Conservation (phyloP, 768 basidiomycete species). For the Suillus sp. region DNA sequence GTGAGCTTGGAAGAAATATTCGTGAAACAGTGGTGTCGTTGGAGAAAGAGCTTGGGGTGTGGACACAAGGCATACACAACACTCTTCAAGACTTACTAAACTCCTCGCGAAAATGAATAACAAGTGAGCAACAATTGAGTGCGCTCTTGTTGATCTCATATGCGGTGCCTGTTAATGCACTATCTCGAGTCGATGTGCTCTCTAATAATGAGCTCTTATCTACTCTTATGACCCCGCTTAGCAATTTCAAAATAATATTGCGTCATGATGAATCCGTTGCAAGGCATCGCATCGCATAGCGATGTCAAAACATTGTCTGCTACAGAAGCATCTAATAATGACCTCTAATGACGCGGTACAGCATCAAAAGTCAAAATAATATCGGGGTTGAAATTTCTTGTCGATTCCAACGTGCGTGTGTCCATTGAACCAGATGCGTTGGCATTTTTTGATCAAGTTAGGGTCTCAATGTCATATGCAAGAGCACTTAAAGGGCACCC, state of each 20-base stretch:
- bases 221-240: not conserved
- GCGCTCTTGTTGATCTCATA: not conserved
- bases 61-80: constrained; percentile 64
- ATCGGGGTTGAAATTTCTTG: not conserved
- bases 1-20: constrained; percentile 65
- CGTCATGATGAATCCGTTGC: not conserved
- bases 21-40: constrained; percentile 58
- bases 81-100: constrained; percentile 45
- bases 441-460: not conserved
- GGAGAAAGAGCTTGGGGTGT: constrained; percentile 74
- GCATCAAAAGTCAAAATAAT: not conserved
- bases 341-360: not conserved
- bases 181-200: not conserved
- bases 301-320: not conserved
- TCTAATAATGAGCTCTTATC: not conserved
- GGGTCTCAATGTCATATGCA: not conserved
- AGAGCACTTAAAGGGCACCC: not conserved
- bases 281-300: not conserved
- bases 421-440: not conserved
- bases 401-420: not conserved
- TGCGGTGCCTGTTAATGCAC: not conserved
- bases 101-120: constrained; percentile 1
- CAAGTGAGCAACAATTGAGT: no score
- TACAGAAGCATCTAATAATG: no score
- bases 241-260: no score